Evolutionary conservation across 2,329 filamentous ascomycete species (phyloP).

Genomic region (Emmonsiellopsis sp.): DNA sequence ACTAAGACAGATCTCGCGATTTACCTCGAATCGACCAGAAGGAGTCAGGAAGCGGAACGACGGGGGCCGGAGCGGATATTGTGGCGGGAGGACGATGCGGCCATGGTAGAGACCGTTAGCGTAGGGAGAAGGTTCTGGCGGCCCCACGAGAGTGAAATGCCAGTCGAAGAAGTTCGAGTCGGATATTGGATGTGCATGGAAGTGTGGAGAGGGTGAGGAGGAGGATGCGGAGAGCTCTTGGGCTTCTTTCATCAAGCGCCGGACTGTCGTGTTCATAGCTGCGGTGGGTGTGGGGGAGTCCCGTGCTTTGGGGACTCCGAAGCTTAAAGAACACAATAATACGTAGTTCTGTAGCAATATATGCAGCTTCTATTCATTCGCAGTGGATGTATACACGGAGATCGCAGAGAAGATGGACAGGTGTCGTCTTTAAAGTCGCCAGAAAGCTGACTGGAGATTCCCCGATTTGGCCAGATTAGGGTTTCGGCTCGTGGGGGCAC

Average conservation of each 20-base stretch:
- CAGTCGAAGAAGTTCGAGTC: constrained; percentile 93
- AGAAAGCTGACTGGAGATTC: too few species aligned
- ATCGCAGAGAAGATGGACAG: too few species aligned
- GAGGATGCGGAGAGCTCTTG: constrained; percentile 68
- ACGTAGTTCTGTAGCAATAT: too few species aligned
- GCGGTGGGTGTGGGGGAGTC: neutral
- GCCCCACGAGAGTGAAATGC: constrained; percentile 95
- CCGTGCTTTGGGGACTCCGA: too few species aligned
- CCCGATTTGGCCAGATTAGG: too few species aligned
- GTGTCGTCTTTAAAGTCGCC: too few species aligned
- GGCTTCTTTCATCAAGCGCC: constrained; percentile 64
- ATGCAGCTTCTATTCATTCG: too few species aligned
- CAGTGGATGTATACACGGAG: too few species aligned
- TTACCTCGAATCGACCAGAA: constrained; percentile 86
- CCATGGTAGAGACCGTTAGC: constrained; percentile 84
- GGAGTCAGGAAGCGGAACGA: constrained; percentile 94
- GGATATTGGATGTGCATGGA: constrained; percentile 67
- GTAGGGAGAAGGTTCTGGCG: constrained; percentile 69
- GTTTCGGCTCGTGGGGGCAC: too few species aligned
- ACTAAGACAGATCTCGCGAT: constrained; percentile 90
- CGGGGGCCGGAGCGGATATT: constrained; percentile 85
- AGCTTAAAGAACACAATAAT: too few species aligned
- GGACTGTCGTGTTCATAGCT: constrained; percentile 26
- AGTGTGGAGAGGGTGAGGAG: constrained; percentile 70
- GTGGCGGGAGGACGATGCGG: constrained; percentile 79